Conservation (phyloP, 768 basidiomycete genomes). For the Mycena metata region DNA sequence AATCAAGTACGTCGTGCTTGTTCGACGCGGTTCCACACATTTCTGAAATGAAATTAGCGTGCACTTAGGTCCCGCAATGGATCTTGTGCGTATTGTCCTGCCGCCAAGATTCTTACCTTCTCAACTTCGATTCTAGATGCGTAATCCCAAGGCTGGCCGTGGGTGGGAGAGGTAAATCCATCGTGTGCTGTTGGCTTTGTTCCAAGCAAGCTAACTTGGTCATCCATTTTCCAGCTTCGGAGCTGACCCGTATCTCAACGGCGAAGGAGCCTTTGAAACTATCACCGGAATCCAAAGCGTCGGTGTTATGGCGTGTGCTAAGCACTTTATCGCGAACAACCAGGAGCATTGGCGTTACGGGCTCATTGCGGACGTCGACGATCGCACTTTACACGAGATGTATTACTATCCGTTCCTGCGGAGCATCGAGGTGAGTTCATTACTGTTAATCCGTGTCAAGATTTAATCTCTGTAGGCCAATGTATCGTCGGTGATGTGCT, state of each 20-base stretch:
- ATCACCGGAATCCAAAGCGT: conserved; percentile 70
- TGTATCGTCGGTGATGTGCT: conserved; percentile 51
- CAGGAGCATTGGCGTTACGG: conserved; percentile 68
- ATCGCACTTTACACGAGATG: conserved; percentile 68
- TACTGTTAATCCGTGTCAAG: not conserved
- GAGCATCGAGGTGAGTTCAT: conserved; percentile 53
- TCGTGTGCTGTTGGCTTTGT: not conserved
- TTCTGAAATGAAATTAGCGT: conserved; percentile 47
- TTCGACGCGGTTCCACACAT: not conserved
- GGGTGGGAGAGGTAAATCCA: conserved; percentile 60
- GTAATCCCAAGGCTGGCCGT: conserved; percentile 64
- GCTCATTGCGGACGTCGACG: conserved; percentile 62
- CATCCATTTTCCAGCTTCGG: conserved; percentile 54
- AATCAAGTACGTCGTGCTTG: conserved; percentile 52
- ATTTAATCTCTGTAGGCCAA: conserved; percentile 41
- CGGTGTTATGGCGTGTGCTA: conserved; percentile 72
- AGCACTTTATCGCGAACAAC: conserved; percentile 65
- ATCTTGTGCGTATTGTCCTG: conserved; percentile 58
- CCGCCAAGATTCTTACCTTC: not conserved
- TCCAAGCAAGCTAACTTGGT: not conserved
- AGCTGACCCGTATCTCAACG: conserved; percentile 74
- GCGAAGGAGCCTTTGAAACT: conserved; percentile 72
- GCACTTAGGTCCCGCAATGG: conserved; percentile 66
- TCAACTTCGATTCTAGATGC: conserved; percentile 52
- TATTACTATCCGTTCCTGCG: conserved; percentile 67